Percentiles rank a stretch among this genome's conserved stretches.
Conservation (phyloP, 2,329 filamentous ascomycete genomes). For the Harringtonia lauricola region DNA sequence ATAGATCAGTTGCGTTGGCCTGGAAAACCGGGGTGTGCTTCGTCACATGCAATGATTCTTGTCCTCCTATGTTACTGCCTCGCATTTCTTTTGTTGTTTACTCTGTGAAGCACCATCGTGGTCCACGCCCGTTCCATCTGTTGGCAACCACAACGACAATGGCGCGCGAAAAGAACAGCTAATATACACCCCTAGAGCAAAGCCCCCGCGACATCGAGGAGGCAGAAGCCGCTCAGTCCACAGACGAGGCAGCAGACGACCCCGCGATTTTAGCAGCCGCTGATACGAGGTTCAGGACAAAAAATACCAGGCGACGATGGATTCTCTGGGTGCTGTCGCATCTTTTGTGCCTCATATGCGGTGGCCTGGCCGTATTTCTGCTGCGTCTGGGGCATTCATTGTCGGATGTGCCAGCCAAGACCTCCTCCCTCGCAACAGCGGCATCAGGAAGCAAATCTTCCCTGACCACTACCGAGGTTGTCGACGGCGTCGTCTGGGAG, state of each 20-base stretch:
- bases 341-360: not conserved
- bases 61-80: not conserved
- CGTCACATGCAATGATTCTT: not conserved
- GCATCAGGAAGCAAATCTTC: not conserved
- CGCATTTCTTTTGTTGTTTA: not conserved
- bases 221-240: not conserved
- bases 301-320: not conserved
- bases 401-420: too few relatives aligned
- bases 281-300: not conserved
- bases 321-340: not conserved
- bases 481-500: not conserved
- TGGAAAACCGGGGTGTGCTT: not conserved
- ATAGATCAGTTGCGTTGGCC: not conserved
- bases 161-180: not conserved
- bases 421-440: too few relatives aligned
- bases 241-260: too few relatives aligned
- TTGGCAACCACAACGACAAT: not conserved
- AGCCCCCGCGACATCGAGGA: not conserved
- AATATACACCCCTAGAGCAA: not conserved
- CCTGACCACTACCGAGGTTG: not conserved
- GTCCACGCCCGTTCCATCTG: not conserved
- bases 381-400: not conserved
- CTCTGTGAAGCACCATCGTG: not conserved
- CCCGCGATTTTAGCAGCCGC: too few relatives aligned
- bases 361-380: not conserved